Base-by-base conservation (phyloP, 2,329 filamentous ascomycete genomes). In the Colletotrichum cuscutae region DNA sequence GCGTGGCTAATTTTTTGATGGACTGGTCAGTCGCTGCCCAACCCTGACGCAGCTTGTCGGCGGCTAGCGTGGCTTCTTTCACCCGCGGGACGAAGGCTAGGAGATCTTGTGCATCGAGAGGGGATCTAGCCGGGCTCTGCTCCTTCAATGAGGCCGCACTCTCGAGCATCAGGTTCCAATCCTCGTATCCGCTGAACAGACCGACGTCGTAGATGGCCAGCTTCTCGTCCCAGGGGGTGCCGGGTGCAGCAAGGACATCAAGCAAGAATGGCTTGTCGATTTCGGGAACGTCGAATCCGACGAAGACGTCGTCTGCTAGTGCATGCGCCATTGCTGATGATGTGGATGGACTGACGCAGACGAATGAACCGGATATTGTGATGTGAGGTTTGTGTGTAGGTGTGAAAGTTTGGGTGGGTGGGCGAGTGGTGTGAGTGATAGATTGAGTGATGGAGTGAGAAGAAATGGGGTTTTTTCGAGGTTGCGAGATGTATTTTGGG, bases 1-100 rank as follows among this genome's bases (percentile, higher is more conserved):
- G 57, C 19, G 59, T 26, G 32, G 70, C 15, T 24, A 72, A 24
- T 5, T 71, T 74, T 35, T 57, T 68, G 58, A 75, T 73, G 56
- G 73, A 65, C 26, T 79, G 77, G 67, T 84, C 83, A 4, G 83
- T 84, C 59, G 79, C 75, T 32, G 73, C 76, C 83, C 82, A 84
- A 5, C 79, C 76, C 22, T 74, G 65, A 7, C 71, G 46, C 32
- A 70, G 32, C 60, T 52, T 66, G 15, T 46, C 69, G 42, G 28
- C 74, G 52, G 60, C 63, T 22, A 66, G 56, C 24, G 69, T 32
- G 19, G 74, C 73, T 5, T 75, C 64, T 28, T 78, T 63, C 30
- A 79, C 77, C 12, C 75, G 66, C 74, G 77, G 79, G 35, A 83
- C 68, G 68, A 80, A 82, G 22, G 78, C 75, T 28, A 82, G 77